Evolutionary conservation across 2,329 filamentous ascomycete genomes (phyloP), one percentile per base, ranked within the genome.

Genomic region (Trichoderma afroharzianum): DNA sequence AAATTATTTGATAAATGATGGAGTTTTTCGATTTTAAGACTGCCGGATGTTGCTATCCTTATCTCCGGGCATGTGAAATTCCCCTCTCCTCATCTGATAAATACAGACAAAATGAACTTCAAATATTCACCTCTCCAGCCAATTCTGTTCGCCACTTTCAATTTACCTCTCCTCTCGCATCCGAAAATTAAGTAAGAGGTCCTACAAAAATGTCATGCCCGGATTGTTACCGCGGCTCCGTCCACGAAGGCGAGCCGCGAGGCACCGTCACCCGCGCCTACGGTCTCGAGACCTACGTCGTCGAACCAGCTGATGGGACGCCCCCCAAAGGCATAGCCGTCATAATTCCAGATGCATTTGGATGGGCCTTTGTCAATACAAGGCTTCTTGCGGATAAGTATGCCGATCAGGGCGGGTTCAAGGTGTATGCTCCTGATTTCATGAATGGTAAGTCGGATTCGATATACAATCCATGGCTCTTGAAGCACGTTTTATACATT

Each of bases 351-450:
- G 88, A 89, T 75, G 84, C 84, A 0, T 88, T 89, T 74, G 87
- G 87, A 18, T 87, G 86, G 83, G 80, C 82, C 3, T 85, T 89
- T 73, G 78, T 83, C 26, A 89, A 89, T 77, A 83, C 82, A 66
- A 82, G 85, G 47, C 77, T 88, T 6, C 77, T 89, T 39, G 86
- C 86, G 6, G 88, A 90, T 74, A 78, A 79, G 55, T 88, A 87
- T 74, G 86, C 87, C n/a, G 80, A 82, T 71, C 85, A 84, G 75
- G 83, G 83, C 5, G 79, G 80, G 15, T 88, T 83, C 75, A 80
- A 78, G 9, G 86, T 89, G 43, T 86, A 87, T 72, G 74, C 87
- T n/a, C 88, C 87, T 0, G 87, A 90, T 70, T 88, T 90, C 68
- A 88, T 89, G 80, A 73, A 77, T 1, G 81, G 81, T 82, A 63